A percentile compares a stretch with the other conserved stretches of the same genome.
These are phyloP conservation scores for Fusarium algeriense DNA, from an alignment of 2,329 filamentous ascomycete genomes.

Conservation along the genomic window DNA sequence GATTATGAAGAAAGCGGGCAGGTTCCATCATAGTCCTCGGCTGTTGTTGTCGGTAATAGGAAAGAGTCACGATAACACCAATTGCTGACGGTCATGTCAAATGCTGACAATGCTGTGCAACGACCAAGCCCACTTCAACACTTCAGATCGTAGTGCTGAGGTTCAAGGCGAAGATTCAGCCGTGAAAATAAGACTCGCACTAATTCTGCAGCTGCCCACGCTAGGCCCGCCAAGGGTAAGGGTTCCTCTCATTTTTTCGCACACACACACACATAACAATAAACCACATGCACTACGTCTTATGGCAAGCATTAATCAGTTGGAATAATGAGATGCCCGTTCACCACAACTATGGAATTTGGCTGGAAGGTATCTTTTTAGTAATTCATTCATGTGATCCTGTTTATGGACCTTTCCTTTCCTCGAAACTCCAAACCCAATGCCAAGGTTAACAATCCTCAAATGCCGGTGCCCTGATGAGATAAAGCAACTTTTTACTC, in stretches of 20 bases:
- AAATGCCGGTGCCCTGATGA: conserved; percentile 44
- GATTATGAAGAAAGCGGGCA: neutral
- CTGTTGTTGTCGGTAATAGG: neutral
- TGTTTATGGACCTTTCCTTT: conserved; percentile 52
- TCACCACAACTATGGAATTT: conserved; percentile 49
- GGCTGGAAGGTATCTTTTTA: conserved; percentile 52
- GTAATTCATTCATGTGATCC: conserved; percentile 55
- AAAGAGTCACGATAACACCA: neutral
- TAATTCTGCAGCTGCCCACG: neutral
- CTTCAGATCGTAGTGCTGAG: neutral
- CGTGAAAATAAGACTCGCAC: neutral
- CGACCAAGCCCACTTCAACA: neutral
- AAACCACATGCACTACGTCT: neutral
- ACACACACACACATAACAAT: conserved; percentile 1
- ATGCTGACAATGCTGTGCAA: neutral
- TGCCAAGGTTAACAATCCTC: conserved; percentile 50
- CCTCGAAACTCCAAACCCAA: conserved; percentile 57
- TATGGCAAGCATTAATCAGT: conserved; percentile 22
- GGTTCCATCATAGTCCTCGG: neutral
- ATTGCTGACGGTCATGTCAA: neutral
- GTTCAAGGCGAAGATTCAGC: neutral
- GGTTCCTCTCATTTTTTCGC: conserved; percentile 1
- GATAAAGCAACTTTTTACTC: conserved; percentile 51
- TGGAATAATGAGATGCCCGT: conserved; percentile 47
- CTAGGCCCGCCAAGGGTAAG: conserved; percentile 6